These are phyloP conservation scores for Penicillium sp. DNA, from an alignment of 2,329 filamentous ascomycete genomes.

Conservation along the genomic window DNA sequence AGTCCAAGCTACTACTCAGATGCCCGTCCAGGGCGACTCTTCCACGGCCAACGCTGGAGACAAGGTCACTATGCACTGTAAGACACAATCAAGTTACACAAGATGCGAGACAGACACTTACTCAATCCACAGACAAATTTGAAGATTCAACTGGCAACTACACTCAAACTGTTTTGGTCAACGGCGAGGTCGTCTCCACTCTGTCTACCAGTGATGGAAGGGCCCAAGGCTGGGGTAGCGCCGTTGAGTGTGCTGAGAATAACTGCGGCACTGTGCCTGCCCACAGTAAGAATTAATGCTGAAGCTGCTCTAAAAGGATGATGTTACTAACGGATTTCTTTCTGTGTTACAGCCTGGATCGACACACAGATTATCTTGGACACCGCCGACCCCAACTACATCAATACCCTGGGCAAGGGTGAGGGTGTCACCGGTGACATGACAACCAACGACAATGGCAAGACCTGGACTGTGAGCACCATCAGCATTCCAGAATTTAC, in stretches of 20 bases:
- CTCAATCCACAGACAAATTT: conserved; percentile 37
- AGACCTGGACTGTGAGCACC: conserved; percentile 49
- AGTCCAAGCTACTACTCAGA: conserved; percentile 34
- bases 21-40: conserved; percentile 39
- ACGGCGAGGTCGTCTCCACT: conserved; percentile 45
- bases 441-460: conserved; percentile 47
- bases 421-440: conserved; percentile 48
- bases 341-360: conserved; percentile 37
- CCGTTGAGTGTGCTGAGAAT: conserved; percentile 46
- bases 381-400: conserved; percentile 38
- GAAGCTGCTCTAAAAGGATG: not conserved
- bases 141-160: conserved; percentile 47
- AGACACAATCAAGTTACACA: not conserved
- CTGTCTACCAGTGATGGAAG: conserved; percentile 52
- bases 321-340: not conserved
- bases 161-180: conserved; percentile 46
- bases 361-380: conserved; percentile 47
- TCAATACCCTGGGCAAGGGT: conserved; percentile 43
- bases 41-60: conserved; percentile 33
- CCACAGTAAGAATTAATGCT: conserved; percentile 35
- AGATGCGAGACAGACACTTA: not conserved
- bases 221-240: conserved; percentile 50
- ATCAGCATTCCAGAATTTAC: conserved; percentile 41
- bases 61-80: conserved; percentile 49
- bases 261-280: conserved; percentile 48